Evolutionary conservation across 2,329 filamentous ascomycete species (phyloP).

Genomic region (Alternaria gansuensis): DNA sequence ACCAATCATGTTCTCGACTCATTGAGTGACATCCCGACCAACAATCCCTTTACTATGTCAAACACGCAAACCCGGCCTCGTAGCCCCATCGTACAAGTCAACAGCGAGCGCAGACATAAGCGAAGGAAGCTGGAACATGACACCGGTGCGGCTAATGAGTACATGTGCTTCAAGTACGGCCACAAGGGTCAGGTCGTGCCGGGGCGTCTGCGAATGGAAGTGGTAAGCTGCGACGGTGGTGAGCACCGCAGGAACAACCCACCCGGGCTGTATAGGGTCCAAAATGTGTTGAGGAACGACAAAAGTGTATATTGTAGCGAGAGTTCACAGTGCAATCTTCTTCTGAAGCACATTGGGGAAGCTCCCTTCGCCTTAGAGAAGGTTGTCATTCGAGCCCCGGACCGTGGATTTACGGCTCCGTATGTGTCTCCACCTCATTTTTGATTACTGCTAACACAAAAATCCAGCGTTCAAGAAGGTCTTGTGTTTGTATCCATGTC

Average conservation of each 20-base stretch:
- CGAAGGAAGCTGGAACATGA: conserved; percentile 55
- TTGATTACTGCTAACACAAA: conserved; percentile 45
- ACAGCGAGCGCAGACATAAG: conserved; percentile 41
- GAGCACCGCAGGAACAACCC: conserved; percentile 67
- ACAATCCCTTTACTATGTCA: conserved; percentile 25
- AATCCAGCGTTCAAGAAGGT: conserved; percentile 80
- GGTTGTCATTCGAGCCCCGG: conserved; percentile 86
- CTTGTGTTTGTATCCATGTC: conserved; percentile 92
- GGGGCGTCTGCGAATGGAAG: conserved; percentile 83
- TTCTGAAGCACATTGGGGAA: conserved; percentile 81
- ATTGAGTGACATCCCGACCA: conserved; percentile 34
- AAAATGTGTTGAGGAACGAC: conserved; percentile 86
- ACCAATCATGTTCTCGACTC: conserved; percentile 34
- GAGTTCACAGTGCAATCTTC: conserved; percentile 84
- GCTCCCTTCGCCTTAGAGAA: conserved; percentile 85
- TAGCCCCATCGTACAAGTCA: conserved; percentile 36
- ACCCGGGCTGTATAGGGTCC: conserved; percentile 58
- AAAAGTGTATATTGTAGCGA: conserved; percentile 89
- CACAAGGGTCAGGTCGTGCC: conserved; percentile 87
- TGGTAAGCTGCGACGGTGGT: conserved; percentile 88
- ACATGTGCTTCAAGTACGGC: conserved; percentile 74
- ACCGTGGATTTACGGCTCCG: conserved; percentile 83
- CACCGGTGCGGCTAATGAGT: conserved; percentile 30
- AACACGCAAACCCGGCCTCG: conserved; percentile 28
- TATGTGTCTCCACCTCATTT: conserved; percentile 61